Percentiles rank a stretch among this genome's conserved stretches.
Conservation (phyloP, 1,284 basidiomycete genomes). For the Neolentinus lepideus region DNA sequence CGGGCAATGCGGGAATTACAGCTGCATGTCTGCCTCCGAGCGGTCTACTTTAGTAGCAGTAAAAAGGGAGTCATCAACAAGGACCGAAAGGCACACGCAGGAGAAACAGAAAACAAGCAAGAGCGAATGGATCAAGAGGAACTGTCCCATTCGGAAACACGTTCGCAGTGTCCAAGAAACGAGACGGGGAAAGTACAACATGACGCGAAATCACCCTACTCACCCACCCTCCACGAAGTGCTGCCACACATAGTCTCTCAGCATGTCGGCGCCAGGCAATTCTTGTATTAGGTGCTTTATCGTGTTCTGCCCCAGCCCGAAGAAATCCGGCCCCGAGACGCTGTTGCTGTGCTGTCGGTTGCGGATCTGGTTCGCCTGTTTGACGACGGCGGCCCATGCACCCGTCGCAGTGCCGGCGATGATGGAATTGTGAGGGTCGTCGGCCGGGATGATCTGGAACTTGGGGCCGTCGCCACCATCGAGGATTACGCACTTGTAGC, state of each 20-base stretch:
- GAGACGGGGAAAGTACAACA: not conserved
- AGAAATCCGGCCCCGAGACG: slow-evolving; percentile 80
- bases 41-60: slow-evolving; percentile 34
- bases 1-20: slow-evolving; percentile 68
- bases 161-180: not conserved
- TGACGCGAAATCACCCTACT: slow-evolving; percentile 27
- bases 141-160: not conserved
- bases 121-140: not conserved
- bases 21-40: slow-evolving; percentile 72
- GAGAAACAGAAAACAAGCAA: slow-evolving; percentile 10
- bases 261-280: slow-evolving; percentile 56
- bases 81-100: slow-evolving; percentile 19
- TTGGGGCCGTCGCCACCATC: slow-evolving; percentile 77
- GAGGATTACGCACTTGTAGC: slow-evolving; percentile 75
- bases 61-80: not conserved
- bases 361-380: slow-evolving; percentile 68
- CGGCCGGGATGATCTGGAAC: slow-evolving; percentile 69
- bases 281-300: slow-evolving; percentile 83
- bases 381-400: slow-evolving; percentile 75
- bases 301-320: slow-evolving; percentile 75
- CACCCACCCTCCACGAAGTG: slow-evolving; percentile 75
- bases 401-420: slow-evolving; percentile 79
- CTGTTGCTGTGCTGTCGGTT: slow-evolving; percentile 76
- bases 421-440: slow-evolving; percentile 58
- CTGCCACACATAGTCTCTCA: slow-evolving; percentile 78